Evolutionary conservation across 805 yeast genomes (phyloP).

Genomic region (Barnettozyma sp.): DNA sequence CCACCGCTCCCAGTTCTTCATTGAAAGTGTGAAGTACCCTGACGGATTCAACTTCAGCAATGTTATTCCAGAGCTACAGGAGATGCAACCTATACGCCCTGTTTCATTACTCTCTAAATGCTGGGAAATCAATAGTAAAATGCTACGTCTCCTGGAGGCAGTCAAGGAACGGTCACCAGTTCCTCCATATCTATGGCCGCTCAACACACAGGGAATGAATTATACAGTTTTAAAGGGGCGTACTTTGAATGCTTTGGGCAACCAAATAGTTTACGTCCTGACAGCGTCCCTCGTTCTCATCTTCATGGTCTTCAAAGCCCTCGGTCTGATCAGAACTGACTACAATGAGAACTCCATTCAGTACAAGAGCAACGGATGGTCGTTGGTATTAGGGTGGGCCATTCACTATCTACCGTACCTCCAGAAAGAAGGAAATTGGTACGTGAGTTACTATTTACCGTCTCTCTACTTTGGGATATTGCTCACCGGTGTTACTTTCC

Average conservation of each 20-base stretch:
- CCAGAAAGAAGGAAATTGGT: slow-evolving; percentile 26
- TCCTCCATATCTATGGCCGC: slow-evolving; percentile 59
- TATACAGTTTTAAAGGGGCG: slow-evolving; percentile 42
- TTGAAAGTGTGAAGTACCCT: slow-evolving; percentile 50
- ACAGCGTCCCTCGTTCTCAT: slow-evolving; percentile 31
- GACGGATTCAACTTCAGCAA: slow-evolving; percentile 22
- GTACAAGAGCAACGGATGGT: slow-evolving; percentile 22
- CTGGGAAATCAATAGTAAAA: slow-evolving; percentile 17
- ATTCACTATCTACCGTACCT: slow-evolving; percentile 54
- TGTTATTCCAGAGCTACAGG: slow-evolving; percentile 14
- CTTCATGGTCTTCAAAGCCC: slow-evolving; percentile 12
- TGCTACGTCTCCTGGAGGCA: slow-evolving; percentile 14
- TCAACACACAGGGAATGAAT: slow-evolving; percentile 49
- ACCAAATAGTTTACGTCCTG: slow-evolving; percentile 48
- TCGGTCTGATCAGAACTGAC: slow-evolving; percentile 26
- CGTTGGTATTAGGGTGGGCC: slow-evolving; percentile 44
- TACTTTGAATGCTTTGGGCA: slow-evolving; percentile 57
- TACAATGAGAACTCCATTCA: slow-evolving; percentile 6
- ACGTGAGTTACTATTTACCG: slow-evolving; percentile 43
- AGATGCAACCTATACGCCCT: slow-evolving; percentile 21
- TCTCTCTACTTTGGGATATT: slow-evolving; percentile 44
- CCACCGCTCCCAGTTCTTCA: slow-evolving; percentile 63
- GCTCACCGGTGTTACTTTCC: slow-evolving; percentile 37
- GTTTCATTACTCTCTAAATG: slow-evolving; percentile 17
- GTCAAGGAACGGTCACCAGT: slow-evolving; percentile 8